Conservation (phyloP, 176 grass and related monocot genomes). For the Hsuehochloa calcarea region DNA sequence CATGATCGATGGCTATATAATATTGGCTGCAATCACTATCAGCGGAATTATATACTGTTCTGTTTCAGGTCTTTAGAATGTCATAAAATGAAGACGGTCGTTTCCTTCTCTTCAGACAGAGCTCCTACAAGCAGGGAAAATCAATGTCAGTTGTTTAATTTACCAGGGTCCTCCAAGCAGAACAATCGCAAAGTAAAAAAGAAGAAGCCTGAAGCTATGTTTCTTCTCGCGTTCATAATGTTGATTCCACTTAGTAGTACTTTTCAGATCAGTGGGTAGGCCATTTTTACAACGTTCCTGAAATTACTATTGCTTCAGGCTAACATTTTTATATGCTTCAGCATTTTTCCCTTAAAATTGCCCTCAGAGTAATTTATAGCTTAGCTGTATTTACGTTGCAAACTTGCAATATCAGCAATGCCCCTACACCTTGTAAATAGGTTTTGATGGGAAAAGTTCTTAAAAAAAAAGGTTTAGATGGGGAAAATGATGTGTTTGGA, state of each 20-base stretch:
- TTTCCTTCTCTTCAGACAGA: constrained; percentile 57
- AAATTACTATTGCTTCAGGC: background rate
- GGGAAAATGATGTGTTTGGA: background rate
- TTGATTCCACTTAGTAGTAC: background rate
- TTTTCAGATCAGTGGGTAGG: background rate
- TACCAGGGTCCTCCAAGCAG: background rate
- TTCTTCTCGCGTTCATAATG: background rate
- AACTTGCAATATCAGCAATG: background rate
- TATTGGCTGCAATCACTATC: background rate
- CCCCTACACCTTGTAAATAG: background rate
- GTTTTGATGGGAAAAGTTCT: background rate
- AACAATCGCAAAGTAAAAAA: background rate
- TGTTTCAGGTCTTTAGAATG: constrained; percentile 47
- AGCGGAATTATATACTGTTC: background rate
- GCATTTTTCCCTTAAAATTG: background rate
- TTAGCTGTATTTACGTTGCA: background rate
- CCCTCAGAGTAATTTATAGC: background rate
- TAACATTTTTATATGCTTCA: background rate
- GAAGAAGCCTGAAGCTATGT: background rate
- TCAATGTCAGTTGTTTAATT: constrained; percentile 6
- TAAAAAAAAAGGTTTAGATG: background rate
- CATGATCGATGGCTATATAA: background rate
- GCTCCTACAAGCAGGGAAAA: constrained; percentile 49
- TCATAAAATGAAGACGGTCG: constrained; percentile 55
- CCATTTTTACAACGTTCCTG: background rate